These are phyloP conservation scores for Triticum dicoccoides DNA, from an alignment of 176 grass and related monocot genomes.

Conservation along the genomic window DNA sequence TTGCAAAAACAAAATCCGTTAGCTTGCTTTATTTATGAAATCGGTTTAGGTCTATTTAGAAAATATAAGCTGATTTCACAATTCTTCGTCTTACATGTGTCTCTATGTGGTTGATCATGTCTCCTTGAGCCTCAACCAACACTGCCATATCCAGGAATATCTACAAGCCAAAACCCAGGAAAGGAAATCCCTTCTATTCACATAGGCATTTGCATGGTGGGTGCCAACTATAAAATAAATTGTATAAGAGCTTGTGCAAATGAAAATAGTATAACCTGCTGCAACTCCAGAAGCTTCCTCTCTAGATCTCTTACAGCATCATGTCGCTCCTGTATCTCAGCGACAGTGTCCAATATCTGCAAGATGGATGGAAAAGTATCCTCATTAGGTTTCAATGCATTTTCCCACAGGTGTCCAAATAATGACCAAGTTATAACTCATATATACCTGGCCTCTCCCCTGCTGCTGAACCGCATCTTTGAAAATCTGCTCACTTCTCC, in stretches of 20 bases:
- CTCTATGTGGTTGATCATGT: constrained; percentile 96
- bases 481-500: constrained; percentile 95
- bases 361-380: neutral
- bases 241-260: neutral
- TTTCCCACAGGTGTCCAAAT: neutral
- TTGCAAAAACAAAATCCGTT: constrained; percentile 30
- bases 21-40: constrained; percentile 21
- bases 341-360: constrained; percentile 84
- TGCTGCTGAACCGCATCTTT: constrained; percentile 80
- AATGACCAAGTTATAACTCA: neutral
- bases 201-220: neutral
- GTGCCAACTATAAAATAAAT: neutral
- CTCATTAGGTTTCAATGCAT: neutral
- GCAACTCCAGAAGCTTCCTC: constrained; percentile 92
- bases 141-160: constrained; percentile 98
- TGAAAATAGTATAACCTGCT: constrained; percentile 53
- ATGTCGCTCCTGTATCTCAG: constrained; percentile 94
- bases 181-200: neutral
- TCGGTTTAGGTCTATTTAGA: neutral
- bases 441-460: constrained; percentile 10
- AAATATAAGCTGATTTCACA: neutral
- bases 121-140: constrained; percentile 93
- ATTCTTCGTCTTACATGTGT: constrained; percentile 60
- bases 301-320: constrained; percentile 92
- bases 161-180: constrained; percentile 43